Conservation (phyloP, 2,329 filamentous ascomycete species). For the Nemania abortiva region DNA sequence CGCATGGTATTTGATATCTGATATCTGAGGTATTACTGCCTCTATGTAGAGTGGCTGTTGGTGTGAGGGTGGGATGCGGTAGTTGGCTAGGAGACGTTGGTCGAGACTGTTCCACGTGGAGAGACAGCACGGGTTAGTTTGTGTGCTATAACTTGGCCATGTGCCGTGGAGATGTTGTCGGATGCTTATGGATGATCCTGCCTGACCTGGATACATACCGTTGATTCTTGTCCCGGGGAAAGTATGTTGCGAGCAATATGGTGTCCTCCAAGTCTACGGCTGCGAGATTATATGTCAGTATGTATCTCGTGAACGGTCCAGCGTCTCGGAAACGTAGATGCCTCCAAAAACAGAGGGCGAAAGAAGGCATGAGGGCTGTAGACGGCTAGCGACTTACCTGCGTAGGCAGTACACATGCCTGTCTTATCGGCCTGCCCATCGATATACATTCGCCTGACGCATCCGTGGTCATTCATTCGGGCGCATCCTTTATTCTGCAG, state of each 20-base stretch:
- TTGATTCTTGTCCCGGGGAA: conserved; percentile 59
- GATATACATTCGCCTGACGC: conserved; percentile 57
- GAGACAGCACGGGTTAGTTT: not conserved
- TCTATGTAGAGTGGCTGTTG: conserved; percentile 46
- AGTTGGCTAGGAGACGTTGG: conserved; percentile 41
- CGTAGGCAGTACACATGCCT: conserved; percentile 59
- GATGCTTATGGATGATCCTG: not conserved
- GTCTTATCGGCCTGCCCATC: conserved; percentile 55
- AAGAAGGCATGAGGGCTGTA: not conserved
- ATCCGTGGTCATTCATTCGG: conserved; percentile 48
- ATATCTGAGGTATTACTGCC: conserved; percentile 52
- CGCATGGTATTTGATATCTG: conserved; percentile 62
- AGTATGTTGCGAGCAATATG: conserved; percentile 55
- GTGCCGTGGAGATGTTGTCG: not conserved
- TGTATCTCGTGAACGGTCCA: conserved; percentile 15
- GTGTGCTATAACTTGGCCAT: not conserved
- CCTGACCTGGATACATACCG: conserved; percentile 49
- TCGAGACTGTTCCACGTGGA: conserved; percentile 39
- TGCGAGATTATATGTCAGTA: not conserved
- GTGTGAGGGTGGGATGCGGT: conserved; percentile 12
- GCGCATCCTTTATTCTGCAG: conserved; percentile 57
- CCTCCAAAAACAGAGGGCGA: not conserved
- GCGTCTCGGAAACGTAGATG: not conserved
- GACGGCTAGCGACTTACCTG: conserved; percentile 54
- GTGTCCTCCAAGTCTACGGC: conserved; percentile 52